Percentiles rank a stretch among this genome's conserved stretches.
Evolutionary conservation across 2,329 filamentous ascomycete species (phyloP).

Genomic region (Aspergillus pseudoglaucus): DNA sequence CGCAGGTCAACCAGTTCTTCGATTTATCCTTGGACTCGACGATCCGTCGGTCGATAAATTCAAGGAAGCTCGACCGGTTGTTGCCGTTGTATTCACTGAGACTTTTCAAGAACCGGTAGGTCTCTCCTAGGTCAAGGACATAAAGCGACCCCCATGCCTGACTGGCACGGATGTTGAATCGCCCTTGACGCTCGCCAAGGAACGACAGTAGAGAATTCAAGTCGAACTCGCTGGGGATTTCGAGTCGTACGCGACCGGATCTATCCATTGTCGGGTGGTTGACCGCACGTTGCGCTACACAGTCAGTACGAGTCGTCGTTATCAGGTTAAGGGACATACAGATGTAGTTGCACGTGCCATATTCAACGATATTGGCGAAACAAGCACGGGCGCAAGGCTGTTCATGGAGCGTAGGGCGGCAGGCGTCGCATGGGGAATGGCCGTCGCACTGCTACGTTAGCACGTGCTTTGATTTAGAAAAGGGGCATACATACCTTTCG

Average conservation of each 20-base stretch:
- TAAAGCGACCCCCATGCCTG: slow-evolving; percentile 39
- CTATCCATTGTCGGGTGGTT: slow-evolving; percentile 36
- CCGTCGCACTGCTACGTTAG: slow-evolving; percentile 33
- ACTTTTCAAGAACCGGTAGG: slow-evolving; percentile 34
- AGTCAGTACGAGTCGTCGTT: slow-evolving; percentile 1
- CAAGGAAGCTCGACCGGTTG: slow-evolving; percentile 33
- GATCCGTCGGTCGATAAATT: slow-evolving; percentile 41
- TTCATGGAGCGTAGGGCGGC: slow-evolving; percentile 35
- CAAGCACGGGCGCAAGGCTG: slow-evolving; percentile 40
- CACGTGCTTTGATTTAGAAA: not conserved
- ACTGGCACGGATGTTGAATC: slow-evolving; percentile 39
- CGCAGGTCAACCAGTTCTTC: slow-evolving; percentile 38
- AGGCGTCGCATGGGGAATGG: slow-evolving; percentile 36
- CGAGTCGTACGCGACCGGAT: slow-evolving; percentile 30
- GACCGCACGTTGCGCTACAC: slow-evolving; percentile 36
- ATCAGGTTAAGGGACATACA: slow-evolving; percentile 25
- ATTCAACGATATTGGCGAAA: slow-evolving; percentile 40
- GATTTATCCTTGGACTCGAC: slow-evolving; percentile 40
- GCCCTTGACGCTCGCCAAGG: slow-evolving; percentile 32
- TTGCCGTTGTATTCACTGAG: slow-evolving; percentile 34
- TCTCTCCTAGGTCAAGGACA: slow-evolving; percentile 36
- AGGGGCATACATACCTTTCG: slow-evolving; percentile 30
- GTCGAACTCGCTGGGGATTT: slow-evolving; percentile 36
- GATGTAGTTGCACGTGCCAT: slow-evolving; percentile 41
- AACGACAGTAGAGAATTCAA: slow-evolving; percentile 32